Percentiles rank a stretch among this genome's conserved stretches.
These are phyloP conservation scores for Skeletonema grethae DNA, from an alignment of 108 stramenopile species.

Conservation along the genomic window DNA sequence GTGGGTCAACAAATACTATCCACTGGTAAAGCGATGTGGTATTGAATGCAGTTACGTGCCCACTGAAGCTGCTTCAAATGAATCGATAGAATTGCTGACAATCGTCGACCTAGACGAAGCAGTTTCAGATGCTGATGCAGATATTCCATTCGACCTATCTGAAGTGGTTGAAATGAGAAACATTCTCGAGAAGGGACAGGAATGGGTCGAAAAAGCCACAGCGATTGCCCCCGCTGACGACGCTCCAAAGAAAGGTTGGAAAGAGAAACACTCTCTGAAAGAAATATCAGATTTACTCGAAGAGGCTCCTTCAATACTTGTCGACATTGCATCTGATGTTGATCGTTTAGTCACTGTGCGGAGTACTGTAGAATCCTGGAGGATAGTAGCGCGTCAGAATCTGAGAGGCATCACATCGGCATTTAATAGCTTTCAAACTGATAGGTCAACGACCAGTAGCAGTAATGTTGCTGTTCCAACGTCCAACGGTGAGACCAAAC, in stretches of 20 bases:
- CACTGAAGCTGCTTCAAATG: background rate
- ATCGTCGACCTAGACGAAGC: slow-evolving; percentile 48
- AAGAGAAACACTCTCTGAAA: slow-evolving; percentile 36
- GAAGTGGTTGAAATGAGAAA: slow-evolving; percentile 60
- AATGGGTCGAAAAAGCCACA: slow-evolving; percentile 56
- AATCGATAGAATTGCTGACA: slow-evolving; percentile 13
- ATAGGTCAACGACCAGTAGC: slow-evolving; percentile 8
- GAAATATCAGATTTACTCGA: slow-evolving; percentile 60
- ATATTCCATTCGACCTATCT: slow-evolving; percentile 66
- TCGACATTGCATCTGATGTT: slow-evolving; percentile 56
- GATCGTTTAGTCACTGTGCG: slow-evolving; percentile 52
- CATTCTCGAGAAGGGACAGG: slow-evolving; percentile 39
- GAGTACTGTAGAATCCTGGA: slow-evolving; percentile 51
- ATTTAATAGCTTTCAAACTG: slow-evolving; percentile 51
- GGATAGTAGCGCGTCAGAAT: slow-evolving; percentile 41
- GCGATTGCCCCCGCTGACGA: slow-evolving; percentile 50
- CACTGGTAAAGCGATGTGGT: slow-evolving; percentile 49
- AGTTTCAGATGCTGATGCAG: slow-evolving; percentile 53
- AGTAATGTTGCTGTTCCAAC: background rate
- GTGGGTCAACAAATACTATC: slow-evolving; percentile 61
- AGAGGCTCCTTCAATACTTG: slow-evolving; percentile 54
- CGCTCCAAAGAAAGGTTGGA: slow-evolving; percentile 38
- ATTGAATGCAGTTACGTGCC: slow-evolving; percentile 44
- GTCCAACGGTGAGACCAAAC: background rate
- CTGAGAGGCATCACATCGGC: slow-evolving; percentile 54